Conservation (phyloP, 305 asterid genomes). For the Plantago coronopus region DNA sequence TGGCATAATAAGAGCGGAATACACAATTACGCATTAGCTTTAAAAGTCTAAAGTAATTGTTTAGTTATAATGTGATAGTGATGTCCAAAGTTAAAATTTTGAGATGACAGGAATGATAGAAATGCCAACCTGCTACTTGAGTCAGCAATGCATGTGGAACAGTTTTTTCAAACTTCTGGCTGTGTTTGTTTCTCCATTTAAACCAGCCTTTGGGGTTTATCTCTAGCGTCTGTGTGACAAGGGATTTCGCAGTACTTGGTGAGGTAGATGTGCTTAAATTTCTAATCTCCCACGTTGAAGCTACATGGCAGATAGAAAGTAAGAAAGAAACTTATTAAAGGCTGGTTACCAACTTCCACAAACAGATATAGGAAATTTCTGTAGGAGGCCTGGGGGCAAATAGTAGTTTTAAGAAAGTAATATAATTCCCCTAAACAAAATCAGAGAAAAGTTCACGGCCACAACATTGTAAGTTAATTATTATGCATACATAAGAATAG, state of each 20-base stretch:
- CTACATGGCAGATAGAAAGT: slow-evolving; percentile 39
- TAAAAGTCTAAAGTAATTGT: background rate
- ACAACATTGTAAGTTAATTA: too few relatives aligned
- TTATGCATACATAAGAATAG: too few relatives aligned
- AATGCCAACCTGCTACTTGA: slow-evolving; percentile 90
- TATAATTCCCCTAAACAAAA: too few relatives aligned
- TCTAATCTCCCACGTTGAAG: slow-evolving; percentile 96
- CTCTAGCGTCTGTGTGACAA: slow-evolving; percentile 85
- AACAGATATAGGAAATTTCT: too few relatives aligned
- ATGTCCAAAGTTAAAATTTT: slow-evolving; percentile 1
- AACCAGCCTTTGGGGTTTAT: slow-evolving; percentile 76
- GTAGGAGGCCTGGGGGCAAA: too few relatives aligned
- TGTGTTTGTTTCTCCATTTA: slow-evolving; percentile 71
- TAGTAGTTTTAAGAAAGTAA: too few relatives aligned
- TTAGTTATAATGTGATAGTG: slow-evolving; percentile 3
- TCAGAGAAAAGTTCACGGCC: too few relatives aligned
- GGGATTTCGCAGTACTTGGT: slow-evolving; percentile 50
- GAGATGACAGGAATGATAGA: slow-evolving; percentile 24
- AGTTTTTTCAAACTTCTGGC: slow-evolving; percentile 72
- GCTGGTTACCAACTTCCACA: too few relatives aligned
- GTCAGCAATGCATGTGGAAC: slow-evolving; percentile 84
- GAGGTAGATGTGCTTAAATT: slow-evolving; percentile 54
- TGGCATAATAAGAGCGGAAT: background rate
- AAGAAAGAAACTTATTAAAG: slow-evolving; percentile 14
- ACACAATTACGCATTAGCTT: slow-evolving; percentile 8